These are phyloP conservation scores for Trichoderma simmonsii DNA, from an alignment of 2,329 filamentous ascomycete species.

Conservation along the genomic window DNA sequence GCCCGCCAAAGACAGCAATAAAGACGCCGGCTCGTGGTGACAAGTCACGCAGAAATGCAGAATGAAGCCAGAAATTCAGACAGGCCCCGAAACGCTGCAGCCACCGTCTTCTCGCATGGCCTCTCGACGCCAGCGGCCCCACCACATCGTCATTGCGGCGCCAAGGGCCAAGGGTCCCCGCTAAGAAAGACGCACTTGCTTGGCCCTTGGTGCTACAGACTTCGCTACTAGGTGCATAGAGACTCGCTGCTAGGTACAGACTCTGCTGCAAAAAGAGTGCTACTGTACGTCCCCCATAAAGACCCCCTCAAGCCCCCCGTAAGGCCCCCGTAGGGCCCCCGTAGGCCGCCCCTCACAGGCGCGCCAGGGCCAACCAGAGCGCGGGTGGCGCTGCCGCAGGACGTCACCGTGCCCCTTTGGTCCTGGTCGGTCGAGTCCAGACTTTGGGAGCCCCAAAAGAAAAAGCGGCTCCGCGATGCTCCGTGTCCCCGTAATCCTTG, in stretches of 20 bases:
- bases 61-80: background rate
- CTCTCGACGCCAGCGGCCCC: background rate
- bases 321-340: background rate
- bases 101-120: background rate
- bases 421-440: constrained; percentile 23
- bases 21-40: background rate
- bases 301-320: background rate
- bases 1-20: background rate
- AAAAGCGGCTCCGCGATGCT: constrained; percentile 16
- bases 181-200: background rate
- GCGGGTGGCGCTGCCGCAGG: constrained; percentile 20
- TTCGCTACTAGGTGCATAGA: background rate
- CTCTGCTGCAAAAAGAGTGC: background rate
- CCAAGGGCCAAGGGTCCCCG: constrained; percentile 21
- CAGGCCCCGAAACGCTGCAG: background rate
- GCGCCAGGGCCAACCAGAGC: constrained; percentile 17
- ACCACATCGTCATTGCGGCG: constrained; percentile 22
- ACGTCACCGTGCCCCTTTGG: constrained; percentile 24
- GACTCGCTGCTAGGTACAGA: background rate
- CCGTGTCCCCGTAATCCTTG: constrained; percentile 1
- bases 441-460: constrained; percentile 16
- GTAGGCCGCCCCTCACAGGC: background rate
- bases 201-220: background rate
- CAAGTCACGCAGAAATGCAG: background rate
- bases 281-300: background rate